Base-by-base conservation (phyloP, 1,284 basidiomycete genomes). In the Cutaneotrichosporon sp. region DNA sequence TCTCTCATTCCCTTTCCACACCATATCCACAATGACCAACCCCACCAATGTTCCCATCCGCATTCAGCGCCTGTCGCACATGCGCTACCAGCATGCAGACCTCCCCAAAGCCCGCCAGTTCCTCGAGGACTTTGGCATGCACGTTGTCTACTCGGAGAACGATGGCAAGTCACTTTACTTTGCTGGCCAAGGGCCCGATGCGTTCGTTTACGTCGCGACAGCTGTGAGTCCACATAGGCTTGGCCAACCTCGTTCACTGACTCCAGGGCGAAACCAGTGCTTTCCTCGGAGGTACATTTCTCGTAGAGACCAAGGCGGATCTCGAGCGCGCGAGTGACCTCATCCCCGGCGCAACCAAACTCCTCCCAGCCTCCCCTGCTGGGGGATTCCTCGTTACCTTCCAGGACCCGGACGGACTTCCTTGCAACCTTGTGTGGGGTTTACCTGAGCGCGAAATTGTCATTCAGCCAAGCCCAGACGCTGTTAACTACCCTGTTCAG, bases 91-190 rank as follows among this genome's bases (percentile, higher is more conserved):
- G 36, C 69, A 70, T 47, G 63, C 46, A 16, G 67, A 72, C 56
- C 49, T 72, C 21, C 62, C 60, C 9, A 61, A 26, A 14, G 51
- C 68, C 5, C 49, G 56, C 31, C 47, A 61, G 26, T 72, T 72
- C 59, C 61, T 72, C 4, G 63, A 65, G 60, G 70, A 72, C 66
- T 72, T 72, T 60, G 70, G 70, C 38, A 58, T 70, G 56, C 58
- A 38, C n/a, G 49, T 70, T 3, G 61, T 62, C 0, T 60, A 63
- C 50, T 38, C 49, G 1, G 65, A 69, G 40, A 21, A 65, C 40
- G 61, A 52, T 18, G 67, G 62, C 36, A 58, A 65, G 52, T 63
- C 40, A n/a, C 57, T 67, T 16, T 72, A 68, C 55, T 70, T 69
- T 62, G 63, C 63, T 0, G 70, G 69, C 14, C 46, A 67, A 8